These are phyloP conservation scores for Pichia californica DNA, from an alignment of 805 yeast species.

Conservation along the genomic window DNA sequence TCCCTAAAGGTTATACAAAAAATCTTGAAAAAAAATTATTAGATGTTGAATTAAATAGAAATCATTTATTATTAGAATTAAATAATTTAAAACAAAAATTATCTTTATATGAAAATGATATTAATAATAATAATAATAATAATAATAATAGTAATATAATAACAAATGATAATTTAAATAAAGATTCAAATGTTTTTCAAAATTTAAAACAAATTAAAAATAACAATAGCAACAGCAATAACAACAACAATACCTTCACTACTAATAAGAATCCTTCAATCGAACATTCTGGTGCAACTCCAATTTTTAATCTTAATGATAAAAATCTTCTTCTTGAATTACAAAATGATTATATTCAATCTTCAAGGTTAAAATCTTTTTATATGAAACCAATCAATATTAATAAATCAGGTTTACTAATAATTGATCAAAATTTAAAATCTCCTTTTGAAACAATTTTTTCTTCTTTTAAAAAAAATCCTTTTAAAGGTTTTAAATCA, in stretches of 20 bases:
- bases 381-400: conserved; percentile 10
- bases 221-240: too few relatives aligned
- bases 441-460: conserved; percentile 21
- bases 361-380: background rate
- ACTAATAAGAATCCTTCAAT: too few relatives aligned
- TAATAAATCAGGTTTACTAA: conserved; percentile 17
- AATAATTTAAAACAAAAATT: conserved; percentile 21
- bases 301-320: background rate
- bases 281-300: background rate
- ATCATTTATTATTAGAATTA: conserved; percentile 32
- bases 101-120: background rate
- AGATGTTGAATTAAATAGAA: conserved; percentile 51
- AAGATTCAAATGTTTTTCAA: too few relatives aligned
- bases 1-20: conserved; percentile 78
- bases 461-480: conserved; percentile 19
- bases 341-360: background rate
- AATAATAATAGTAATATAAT: background rate
- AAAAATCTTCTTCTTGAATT: background rate
- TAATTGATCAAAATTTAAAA: conserved; percentile 25
- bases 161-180: background rate
- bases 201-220: background rate
- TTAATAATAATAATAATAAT: background rate
- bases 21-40: conserved; percentile 58
- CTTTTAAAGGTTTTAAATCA: conserved; percentile 27
- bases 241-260: too few relatives aligned